Evolutionary conservation across 23 red algal genomes (phyloP).

Genomic region (Gracilariopsis chorda): DNA sequence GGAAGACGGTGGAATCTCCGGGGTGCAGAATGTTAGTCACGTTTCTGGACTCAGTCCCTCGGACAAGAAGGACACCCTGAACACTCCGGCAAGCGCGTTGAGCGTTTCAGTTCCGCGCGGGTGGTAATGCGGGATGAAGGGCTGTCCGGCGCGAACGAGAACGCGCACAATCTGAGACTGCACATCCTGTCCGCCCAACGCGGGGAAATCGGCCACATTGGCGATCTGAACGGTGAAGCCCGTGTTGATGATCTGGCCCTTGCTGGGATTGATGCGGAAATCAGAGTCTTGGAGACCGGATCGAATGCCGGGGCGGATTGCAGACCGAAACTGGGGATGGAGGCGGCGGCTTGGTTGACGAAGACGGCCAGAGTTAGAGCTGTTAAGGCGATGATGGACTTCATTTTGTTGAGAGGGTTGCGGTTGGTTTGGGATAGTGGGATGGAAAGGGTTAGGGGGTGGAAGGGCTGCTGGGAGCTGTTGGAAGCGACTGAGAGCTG

Average conservation of each 20-base stretch:
- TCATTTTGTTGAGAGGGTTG: too few species aligned
- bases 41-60: constrained; percentile 32
- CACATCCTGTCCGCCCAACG: constrained; percentile 36
- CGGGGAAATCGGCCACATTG: constrained; percentile 52
- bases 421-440: too few species aligned
- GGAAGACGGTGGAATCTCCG: constrained; percentile 61
- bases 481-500: too few species aligned
- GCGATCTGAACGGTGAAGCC: constrained; percentile 53
- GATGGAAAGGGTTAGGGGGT: too few species aligned
- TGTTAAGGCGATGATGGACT: neutral
- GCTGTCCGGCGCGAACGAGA: constrained; percentile 20
- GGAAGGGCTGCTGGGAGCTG: too few species aligned
- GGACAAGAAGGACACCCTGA: constrained; percentile 45
- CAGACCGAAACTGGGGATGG: constrained; percentile 21
- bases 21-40: constrained; percentile 35
- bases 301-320: neutral
- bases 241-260: constrained; percentile 23
- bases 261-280: constrained; percentile 8
- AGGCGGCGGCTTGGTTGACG: neutral
- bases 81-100: constrained; percentile 26
- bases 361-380: neutral
- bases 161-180: constrained; percentile 50
- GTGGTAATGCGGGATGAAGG: constrained; percentile 60
- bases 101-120: constrained; percentile 52
- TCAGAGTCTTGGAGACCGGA: constrained; percentile 2